Evolutionary conservation across 345 rosid genomes (phyloP).

Genomic region (Odontarrhena argentea): DNA sequence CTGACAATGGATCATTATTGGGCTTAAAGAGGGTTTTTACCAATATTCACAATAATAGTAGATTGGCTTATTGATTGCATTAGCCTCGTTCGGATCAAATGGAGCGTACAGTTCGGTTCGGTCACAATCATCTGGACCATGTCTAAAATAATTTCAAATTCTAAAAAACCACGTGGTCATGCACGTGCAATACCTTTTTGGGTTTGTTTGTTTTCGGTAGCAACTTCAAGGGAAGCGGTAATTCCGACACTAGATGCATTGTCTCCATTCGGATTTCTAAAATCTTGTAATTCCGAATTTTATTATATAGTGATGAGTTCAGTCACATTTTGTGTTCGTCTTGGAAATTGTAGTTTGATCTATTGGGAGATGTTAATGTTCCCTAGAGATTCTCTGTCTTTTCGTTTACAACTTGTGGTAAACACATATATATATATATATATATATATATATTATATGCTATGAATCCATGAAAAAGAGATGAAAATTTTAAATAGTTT

Average conservation of each 20-base stretch:
- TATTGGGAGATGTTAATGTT: background rate
- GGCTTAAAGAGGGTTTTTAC: constrained; percentile 1
- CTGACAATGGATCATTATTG: background rate
- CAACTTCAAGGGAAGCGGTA: background rate
- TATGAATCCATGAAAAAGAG: too few species aligned
- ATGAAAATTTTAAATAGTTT: too few species aligned
- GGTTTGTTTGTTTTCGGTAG: background rate
- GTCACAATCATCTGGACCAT: constrained; percentile 22
- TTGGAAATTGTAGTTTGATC: constrained; percentile 1
- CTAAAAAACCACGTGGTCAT: constrained; percentile 1
- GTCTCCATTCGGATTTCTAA: background rate
- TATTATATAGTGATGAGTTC: background rate
- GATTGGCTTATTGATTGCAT: background rate
- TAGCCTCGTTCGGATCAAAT: constrained; percentile 10
- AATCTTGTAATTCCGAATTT: background rate
- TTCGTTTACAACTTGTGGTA: background rate
- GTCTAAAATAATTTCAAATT: constrained; percentile 1
- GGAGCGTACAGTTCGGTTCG: constrained; percentile 19
- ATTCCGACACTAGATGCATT: constrained; percentile 10
- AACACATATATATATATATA: background rate
- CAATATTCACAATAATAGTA: background rate
- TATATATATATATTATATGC: background rate
- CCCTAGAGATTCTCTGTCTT: constrained; percentile 7
- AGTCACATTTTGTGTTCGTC: constrained; percentile 18
- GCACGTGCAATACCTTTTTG: constrained; percentile 21